Evolutionary conservation across 2,329 filamentous ascomycete species (phyloP), one percentile per base, ranked within the genome.

Genomic region (Fusarium phyllophilum): DNA sequence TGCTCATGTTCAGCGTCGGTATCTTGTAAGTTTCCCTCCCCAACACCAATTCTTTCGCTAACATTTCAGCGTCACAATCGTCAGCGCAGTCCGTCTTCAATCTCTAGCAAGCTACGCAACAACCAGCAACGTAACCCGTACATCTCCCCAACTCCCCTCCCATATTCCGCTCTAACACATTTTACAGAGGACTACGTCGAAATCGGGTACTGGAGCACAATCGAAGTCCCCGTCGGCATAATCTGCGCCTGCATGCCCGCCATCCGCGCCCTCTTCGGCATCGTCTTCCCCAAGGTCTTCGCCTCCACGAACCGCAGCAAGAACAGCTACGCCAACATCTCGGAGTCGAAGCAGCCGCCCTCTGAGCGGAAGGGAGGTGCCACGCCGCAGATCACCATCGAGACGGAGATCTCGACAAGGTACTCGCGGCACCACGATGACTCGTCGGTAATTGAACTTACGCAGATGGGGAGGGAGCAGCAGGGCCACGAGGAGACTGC

Each of bases 191-290:
- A 80, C 33, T 72, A 79, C 5, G 75, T 71, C 5, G 74, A 74
- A 13, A 61, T 75, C 14, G 73, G 74, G 1, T 77, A 76, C 42
- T 80, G 79, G 79, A 79, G 78, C 52, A 75, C 70, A 4, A 75
- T 81, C 13, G 79, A 81, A 67, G 75, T 80, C 12, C 78, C 77
- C 38, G 76, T 78, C 7, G 75, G 78, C 54, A 78, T 81, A 22
- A 73, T 80, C 17, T 80, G 79, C 63, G 75, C 77, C 18, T 79
- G 78, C 58, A 78, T 81, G 76, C 79, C 79, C 0, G 62, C 74
- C 31, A 76, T 76, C 14, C 70, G 74, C 24, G 67, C 74, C 4
- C 62, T 76, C 3, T 75, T 76, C 29, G 49, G 62, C 20, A n/a
- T 44, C 2, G 10, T 74, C 10, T 76, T 76, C 24, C 74, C 73